Base-by-base conservation (phyloP, 2,329 filamentous ascomycete genomes). In the Dactylellina cionopaga region DNA sequence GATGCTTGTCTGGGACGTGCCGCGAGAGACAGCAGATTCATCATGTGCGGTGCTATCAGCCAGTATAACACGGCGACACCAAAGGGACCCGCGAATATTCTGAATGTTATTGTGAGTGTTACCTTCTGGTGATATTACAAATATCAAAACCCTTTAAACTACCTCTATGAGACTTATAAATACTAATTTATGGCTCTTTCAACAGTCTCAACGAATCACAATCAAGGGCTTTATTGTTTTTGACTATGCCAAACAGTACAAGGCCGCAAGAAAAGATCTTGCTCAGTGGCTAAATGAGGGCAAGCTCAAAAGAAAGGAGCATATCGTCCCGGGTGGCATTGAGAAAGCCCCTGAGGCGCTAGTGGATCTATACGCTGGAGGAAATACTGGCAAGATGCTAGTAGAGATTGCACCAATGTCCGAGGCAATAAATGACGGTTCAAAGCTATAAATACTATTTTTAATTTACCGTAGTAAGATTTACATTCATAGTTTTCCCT, bases 141-240 rank as follows among this genome's bases (percentile, higher is more conserved):
- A 37, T 31, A 37, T 37, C 1, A 43, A n/a, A n/a, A n/a, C n/a
- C n/a, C n/a, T n/a, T n/a, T n/a, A n/a, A n/a, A n/a, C n/a, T n/a
- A n/a, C n/a, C n/a, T n/a, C n/a, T n/a, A n/a, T n/a, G n/a, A n/a
- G n/a, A n/a, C n/a, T n/a, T n/a, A n/a, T n/a, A n/a, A 77, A 79
- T 80, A 54, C 84, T 83, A 79, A 81, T 22, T 9, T 4, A 24
- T n/a, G 5, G 0, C 22, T 35, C 4, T 3, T 29, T 1, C 58
- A 81, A 43, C 79, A 72, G 68, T 72, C 81, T 4, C 86, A 86
- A 83, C 81, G 86, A 70, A 85, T 88, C 77, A 84, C 81, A 58
- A 87, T 91, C 83, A 84, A 89, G 80, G 89, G 89, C 0, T 92
- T 93, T 80, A 89, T 92, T 74, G 85, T 92, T 51, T 86, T 90